Base-by-base conservation (phyloP, 2,329 filamentous ascomycete genomes). In the Fusarium equiseti region DNA sequence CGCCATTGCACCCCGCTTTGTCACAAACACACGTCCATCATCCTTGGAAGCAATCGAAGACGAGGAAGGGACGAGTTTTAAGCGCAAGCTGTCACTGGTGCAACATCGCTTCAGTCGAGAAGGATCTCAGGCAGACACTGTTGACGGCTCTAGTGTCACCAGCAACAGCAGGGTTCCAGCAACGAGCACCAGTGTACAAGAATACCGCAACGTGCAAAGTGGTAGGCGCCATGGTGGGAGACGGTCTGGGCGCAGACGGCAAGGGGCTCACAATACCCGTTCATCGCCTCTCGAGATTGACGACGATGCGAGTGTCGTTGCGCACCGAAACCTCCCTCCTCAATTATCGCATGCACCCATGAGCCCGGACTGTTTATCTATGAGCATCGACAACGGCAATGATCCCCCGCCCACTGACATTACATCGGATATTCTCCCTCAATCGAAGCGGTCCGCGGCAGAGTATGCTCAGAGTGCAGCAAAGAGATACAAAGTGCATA, bases 281-380 rank as follows among this genome's bases (percentile, higher is more conserved):
- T 42, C 40, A 13, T 42, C 56, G 8, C 58, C 61, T 29, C n/a
- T 42, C 20, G 59, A 63, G 18, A 11, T 45, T n/a, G 66, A 71
- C 20, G 70, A 68, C 24, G 70, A 68, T 46, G 42, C 45, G 16
- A 46, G 26, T 54, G 65, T 66, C 16, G 40, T 73, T 27, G 53
- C 57, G 16, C 66, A 72, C 42, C 54, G 53, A 27, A 60, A 72
- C n/a, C 46, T 70, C 24, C 48, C 56, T 20, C 70, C 69, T 35
- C 69, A 70, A 8, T 42, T 35, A 26, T 46, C 51, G 9, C 24
- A 60, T 20, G 32, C 42, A 26, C 20, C 27, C 15, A 49, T 43
- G 13, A 79, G 76, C 26, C 73, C 77, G 8, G 77, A 80, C 66
- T 58, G 61, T 11, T 59, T 79, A 12, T 58, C 40, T 16, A 51